phyloP scores from a whole-genome alignment of 2,329 filamentous ascomycete species.

The Colletotrichum sp. region DNA sequence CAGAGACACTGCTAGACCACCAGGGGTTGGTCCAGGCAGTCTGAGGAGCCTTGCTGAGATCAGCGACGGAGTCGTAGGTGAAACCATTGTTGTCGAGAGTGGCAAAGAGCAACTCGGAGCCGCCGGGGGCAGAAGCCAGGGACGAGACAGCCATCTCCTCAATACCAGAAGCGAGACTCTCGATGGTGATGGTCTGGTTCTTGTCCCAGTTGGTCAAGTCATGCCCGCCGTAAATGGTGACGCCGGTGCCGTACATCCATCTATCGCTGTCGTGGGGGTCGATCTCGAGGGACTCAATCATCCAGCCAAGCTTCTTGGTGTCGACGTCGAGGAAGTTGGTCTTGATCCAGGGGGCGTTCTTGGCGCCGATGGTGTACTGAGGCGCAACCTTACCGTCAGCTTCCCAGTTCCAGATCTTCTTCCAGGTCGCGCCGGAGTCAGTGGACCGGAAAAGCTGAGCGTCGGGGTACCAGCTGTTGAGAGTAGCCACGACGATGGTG shows the following conservation, averaged over 20 bases:
- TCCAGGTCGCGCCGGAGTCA: constrained; percentile 60
- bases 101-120: constrained; percentile 55
- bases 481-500: constrained; percentile 58
- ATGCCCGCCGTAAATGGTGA: constrained; percentile 58
- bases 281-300: constrained; percentile 64
- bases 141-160: constrained; percentile 57
- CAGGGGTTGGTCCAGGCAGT: constrained; percentile 51
- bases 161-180: constrained; percentile 58
- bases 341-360: constrained; percentile 57
- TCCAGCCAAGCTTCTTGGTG: constrained; percentile 61
- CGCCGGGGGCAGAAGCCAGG: constrained; percentile 52
- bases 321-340: constrained; percentile 51
- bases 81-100: constrained; percentile 59
- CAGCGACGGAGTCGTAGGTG: constrained; percentile 42
- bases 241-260: constrained; percentile 65
- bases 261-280: constrained; percentile 63
- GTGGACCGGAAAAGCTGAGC: constrained; percentile 60
- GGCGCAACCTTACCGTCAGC: constrained; percentile 6
- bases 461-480: constrained; percentile 67
- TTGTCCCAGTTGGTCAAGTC: constrained; percentile 62
- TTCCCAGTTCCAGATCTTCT: constrained; percentile 51
- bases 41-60: constrained; percentile 45
- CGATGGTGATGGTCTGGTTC: constrained; percentile 50
- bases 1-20: constrained; percentile 48
- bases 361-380: constrained; percentile 15